Percentiles rank a stretch among this genome's conserved stretches.
These are phyloP conservation scores for Clonostachys byssicola DNA, from an alignment of 2,329 filamentous ascomycete species.

Conservation along the genomic window DNA sequence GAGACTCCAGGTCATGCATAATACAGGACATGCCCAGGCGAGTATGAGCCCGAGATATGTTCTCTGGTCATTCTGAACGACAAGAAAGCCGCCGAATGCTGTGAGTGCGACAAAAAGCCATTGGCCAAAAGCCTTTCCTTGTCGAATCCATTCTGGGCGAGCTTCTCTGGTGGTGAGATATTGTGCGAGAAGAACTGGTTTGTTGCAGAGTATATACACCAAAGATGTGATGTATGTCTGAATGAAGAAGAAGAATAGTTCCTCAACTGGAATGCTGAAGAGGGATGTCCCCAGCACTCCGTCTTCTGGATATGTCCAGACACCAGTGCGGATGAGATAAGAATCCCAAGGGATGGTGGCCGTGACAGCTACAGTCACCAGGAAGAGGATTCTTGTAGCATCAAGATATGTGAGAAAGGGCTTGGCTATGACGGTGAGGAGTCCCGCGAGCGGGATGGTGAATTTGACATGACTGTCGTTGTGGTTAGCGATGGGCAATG, in stretches of 20 bases:
- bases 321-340: constrained; percentile 61
- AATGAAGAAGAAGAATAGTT: constrained; percentile 74
- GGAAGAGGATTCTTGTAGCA: constrained; percentile 55
- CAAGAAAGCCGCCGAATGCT: constrained; percentile 34
- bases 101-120: constrained; percentile 36
- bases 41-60: constrained; percentile 70
- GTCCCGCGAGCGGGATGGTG: constrained; percentile 5
- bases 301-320: constrained; percentile 68
- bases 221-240: constrained; percentile 72
- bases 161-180: constrained; percentile 27
- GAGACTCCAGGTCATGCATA: constrained; percentile 59
- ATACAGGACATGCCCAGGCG: constrained; percentile 63
- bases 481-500: neutral
- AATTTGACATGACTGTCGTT: constrained; percentile 5
- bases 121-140: constrained; percentile 41
- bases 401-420: constrained; percentile 61
- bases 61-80: constrained; percentile 39
- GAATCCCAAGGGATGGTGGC: constrained; percentile 75
- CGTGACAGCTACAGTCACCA: constrained; percentile 59
- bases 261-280: constrained; percentile 64
- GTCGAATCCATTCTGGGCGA: constrained; percentile 12
- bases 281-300: constrained; percentile 60
- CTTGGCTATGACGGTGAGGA: constrained; percentile 4
- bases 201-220: constrained; percentile 64
- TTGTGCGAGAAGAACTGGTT: constrained; percentile 49